These are phyloP conservation scores for Sarocladium brachiariae DNA, from an alignment of 2,329 filamentous ascomycete genomes.

Conservation along the genomic window DNA sequence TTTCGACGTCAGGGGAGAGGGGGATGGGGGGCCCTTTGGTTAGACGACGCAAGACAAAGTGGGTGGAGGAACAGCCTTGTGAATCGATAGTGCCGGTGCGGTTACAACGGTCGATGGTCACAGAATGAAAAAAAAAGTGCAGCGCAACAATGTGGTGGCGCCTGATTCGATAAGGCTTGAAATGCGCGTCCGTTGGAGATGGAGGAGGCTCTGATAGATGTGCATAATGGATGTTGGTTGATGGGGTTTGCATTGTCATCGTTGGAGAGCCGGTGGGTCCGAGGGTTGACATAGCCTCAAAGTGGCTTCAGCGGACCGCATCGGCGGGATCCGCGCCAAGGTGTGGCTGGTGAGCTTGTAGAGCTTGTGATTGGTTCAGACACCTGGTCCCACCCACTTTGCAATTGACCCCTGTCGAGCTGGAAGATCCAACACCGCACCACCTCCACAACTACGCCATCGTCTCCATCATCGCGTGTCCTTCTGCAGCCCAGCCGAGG, in stretches of 20 bases:
- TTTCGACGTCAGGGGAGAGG: not conserved
- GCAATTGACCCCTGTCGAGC: constrained; percentile 1
- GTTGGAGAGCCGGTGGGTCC: not conserved
- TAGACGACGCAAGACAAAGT: not conserved
- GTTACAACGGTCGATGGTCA: not conserved
- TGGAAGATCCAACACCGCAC: no score
- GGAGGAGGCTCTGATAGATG: not conserved
- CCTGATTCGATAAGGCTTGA: not conserved
- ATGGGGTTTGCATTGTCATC: not conserved
- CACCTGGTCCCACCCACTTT: not conserved
- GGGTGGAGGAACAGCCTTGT: not conserved
- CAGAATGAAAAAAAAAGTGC: not conserved
- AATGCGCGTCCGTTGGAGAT: constrained; percentile 4
- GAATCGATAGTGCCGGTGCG: not conserved
- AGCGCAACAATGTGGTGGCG: not conserved
- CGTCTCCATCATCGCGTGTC: constrained; percentile 42
- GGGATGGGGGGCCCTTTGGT: not conserved
- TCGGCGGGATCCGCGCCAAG: constrained; percentile 1
- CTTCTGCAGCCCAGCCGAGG: not conserved
- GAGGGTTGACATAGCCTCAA: constrained; percentile 3
- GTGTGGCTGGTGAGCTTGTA: not conserved
- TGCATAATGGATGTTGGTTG: not conserved
- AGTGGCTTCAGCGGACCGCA: constrained; percentile 8
- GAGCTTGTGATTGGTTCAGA: not conserved
- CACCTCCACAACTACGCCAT: constrained; percentile 63